Base-by-base conservation (phyloP, 106 monocot genomes). In the Dendrobium chrysotoxum region DNA sequence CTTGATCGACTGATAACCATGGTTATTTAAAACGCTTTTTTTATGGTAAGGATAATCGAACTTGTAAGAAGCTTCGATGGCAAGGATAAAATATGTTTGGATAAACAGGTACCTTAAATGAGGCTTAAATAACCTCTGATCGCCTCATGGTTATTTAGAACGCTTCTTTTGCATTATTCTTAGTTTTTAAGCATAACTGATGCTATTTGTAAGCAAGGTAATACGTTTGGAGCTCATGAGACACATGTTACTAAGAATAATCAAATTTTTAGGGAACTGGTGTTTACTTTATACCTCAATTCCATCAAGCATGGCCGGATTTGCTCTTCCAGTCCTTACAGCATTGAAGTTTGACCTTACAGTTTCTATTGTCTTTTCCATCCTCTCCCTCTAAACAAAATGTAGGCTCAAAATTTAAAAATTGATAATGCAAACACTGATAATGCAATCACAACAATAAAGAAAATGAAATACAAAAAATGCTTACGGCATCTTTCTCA, bases 301-400 rank as follows among this genome's bases (percentile, higher is more conserved):
- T 64, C 91, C 81, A 72, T 98, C 98, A 45, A 98, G 95, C 95
- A 98, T 98, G 23, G 92, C 81, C 68, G 95, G 98, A 85, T 95
- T 95, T 82, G 98, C 87, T 81, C 98, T 92, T 10, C 98, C 98
- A 11, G 98, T 95, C 80, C 98, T 95, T 81, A 95, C 91, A 61
- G 95, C 84, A 83, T 95, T 91, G 54, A 95, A 98, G 85, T 88
- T 95, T 38, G 71, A 78, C 75, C 84, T 77, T 58, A 98, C 76
- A 5, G 89, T 82, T 82, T 98, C 98, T 80, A 98, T 89, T 21
- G 98, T 85, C 87, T 92, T 95, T 12, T 98, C 95, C 98, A 98
- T 98, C 79, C 83, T 92, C 72, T 88, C 91, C 88, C 86, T 98
- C 98, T 98, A 72, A 79, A 88, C 81, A 44, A 41, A 40, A 31